phyloP scores from a whole-genome alignment of 345 rosid species.

The Rhodamnia rubescens region DNA sequence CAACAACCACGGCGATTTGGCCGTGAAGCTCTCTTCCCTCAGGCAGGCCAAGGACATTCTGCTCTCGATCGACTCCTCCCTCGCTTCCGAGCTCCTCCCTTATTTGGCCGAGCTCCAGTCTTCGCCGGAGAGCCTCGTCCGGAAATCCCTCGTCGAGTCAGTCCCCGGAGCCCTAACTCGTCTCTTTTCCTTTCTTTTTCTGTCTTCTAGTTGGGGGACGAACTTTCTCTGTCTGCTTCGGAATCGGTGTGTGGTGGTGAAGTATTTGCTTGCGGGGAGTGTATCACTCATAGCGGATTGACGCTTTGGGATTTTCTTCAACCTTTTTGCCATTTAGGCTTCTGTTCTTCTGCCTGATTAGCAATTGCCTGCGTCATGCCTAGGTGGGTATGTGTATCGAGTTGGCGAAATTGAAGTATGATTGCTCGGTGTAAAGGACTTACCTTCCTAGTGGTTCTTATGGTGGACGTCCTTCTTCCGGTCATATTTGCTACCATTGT shows the following conservation, averaged over 20 bases:
- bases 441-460: not conserved
- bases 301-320: not conserved
- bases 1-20: constrained; percentile 69
- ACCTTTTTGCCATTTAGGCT: constrained; percentile 2
- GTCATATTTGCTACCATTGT: not conserved
- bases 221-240: not conserved
- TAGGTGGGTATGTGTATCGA: not conserved
- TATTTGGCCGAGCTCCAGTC: constrained; percentile 67
- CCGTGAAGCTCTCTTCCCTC: constrained; percentile 81
- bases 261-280: not conserved
- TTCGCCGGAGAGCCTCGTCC: constrained; percentile 66
- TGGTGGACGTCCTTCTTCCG: not conserved
- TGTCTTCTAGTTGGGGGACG: not conserved
- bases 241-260: not conserved
- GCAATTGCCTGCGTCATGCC: not conserved
- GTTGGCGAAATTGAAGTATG: not conserved
- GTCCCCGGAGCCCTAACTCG: constrained; percentile 14
- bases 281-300: not conserved
- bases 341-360: not conserved
- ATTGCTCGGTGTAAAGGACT: not conserved
- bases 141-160: constrained; percentile 67
- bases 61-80: constrained; percentile 49
- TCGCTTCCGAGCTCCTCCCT: constrained; percentile 69
- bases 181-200: not conserved
- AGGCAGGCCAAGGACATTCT: constrained; percentile 70